Percentiles rank a stretch among this genome's conserved stretches.
Conservation (phyloP, 768 basidiomycete genomes). For the Russula compacta region DNA sequence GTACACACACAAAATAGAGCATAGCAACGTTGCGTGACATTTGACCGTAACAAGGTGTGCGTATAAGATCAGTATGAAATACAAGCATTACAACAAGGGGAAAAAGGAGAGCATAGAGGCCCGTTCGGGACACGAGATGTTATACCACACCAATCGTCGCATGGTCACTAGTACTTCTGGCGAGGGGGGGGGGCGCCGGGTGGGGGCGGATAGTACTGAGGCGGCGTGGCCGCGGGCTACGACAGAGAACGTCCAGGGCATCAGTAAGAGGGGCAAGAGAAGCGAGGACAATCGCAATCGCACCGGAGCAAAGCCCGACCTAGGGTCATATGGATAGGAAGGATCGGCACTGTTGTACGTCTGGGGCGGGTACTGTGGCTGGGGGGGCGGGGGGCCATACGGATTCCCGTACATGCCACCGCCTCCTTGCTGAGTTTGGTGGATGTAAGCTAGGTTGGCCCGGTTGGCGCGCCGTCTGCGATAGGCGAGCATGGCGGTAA, state of each 20-base stretch:
- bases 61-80: no score
- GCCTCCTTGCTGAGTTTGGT: background rate
- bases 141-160: background rate
- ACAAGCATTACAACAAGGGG: no score
- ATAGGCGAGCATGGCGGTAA: background rate
- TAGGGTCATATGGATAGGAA: background rate
- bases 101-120: background rate
- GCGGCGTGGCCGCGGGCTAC: background rate
- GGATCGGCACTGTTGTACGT: background rate
- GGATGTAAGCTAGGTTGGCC: background rate
- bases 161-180: background rate
- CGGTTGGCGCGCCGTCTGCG: background rate
- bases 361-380: slow-evolving; percentile 8
- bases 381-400: background rate
- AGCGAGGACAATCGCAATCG: background rate
- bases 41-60: no score
- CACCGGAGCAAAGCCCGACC: slow-evolving; percentile 2
- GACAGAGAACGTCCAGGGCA: background rate
- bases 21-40: no score
- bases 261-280: background rate
- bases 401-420: background rate
- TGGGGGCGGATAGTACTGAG: slow-evolving; percentile 6
- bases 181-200: background rate
- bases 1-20: no score
- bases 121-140: no score